These are phyloP conservation scores for Limtongia smithiae DNA, from an alignment of 805 yeast genomes.

Conservation along the genomic window DNA sequence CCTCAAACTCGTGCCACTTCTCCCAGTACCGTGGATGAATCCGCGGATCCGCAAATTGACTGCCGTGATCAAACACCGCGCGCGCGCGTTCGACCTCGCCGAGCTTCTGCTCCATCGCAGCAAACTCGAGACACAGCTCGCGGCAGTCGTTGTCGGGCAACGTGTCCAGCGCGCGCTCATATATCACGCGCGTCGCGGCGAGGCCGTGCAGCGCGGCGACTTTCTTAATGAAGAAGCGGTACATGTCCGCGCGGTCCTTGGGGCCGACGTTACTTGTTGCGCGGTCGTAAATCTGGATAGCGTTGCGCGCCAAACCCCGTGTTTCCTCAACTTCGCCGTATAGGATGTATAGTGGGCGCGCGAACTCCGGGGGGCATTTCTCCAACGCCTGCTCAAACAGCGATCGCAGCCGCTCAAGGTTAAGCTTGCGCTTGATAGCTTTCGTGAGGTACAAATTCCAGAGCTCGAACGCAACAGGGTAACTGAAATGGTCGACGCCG, in stretches of 20 bases:
- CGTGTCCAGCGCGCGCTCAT: conserved; percentile 49
- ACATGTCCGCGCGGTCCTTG: conserved; percentile 41
- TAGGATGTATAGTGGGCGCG: conserved; percentile 49
- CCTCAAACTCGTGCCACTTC: conserved; percentile 71
- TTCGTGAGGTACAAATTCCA: conserved; percentile 67
- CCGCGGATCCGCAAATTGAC: conserved; percentile 42
- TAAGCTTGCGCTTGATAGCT: conserved; percentile 41
- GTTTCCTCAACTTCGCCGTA: conserved; percentile 63
- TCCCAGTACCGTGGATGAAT: conserved; percentile 49
- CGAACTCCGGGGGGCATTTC: conserved; percentile 48
- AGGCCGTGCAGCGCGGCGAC: conserved; percentile 43
- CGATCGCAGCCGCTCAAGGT: conserved; percentile 60
- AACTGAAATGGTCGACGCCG: conserved; percentile 59
- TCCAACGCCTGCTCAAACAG: conserved; percentile 65
- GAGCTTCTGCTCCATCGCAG: conserved; percentile 50
- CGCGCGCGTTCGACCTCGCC: conserved; percentile 61
- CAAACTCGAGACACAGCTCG: conserved; percentile 51
- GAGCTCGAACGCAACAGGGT: conserved; percentile 61
- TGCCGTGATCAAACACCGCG: conserved; percentile 55
- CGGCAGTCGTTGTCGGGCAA: conserved; percentile 46
- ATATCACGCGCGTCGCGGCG: conserved; percentile 47
- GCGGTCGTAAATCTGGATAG: conserved; percentile 47
- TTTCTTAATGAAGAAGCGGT: conserved; percentile 45
- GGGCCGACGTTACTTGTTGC: conserved; percentile 41
- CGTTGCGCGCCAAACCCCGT: conserved; percentile 49